These are phyloP conservation scores for Arthrobotrys iridis DNA, from an alignment of 2,329 filamentous ascomycete species.

Conservation along the genomic window DNA sequence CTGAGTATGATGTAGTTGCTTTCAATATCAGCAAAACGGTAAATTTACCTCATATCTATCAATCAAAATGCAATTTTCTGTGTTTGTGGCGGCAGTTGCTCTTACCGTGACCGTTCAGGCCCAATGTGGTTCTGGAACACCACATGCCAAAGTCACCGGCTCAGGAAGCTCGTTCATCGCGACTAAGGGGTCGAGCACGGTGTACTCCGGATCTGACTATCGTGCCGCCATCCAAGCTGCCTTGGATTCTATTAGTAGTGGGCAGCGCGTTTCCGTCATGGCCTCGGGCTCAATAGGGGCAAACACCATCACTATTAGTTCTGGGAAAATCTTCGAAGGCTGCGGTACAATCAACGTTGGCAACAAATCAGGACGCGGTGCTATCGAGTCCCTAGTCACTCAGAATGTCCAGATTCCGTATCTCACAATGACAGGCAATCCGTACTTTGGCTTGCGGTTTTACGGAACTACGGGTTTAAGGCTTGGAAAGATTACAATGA, in stretches of 20 bases:
- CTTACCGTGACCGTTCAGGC: no score
- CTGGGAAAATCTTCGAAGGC: slow-evolving; percentile 69
- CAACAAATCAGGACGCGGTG: slow-evolving; percentile 64
- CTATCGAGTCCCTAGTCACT: slow-evolving; percentile 67
- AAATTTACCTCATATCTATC: no score
- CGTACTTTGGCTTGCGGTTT: slow-evolving; percentile 70
- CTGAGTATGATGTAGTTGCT: no score
- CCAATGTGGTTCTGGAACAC: no score
- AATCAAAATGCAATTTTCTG: no score
- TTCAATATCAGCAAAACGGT: no score
- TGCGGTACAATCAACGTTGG: slow-evolving; percentile 68
- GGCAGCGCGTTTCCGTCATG: slow-evolving; percentile 67
- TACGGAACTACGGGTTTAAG: slow-evolving; percentile 65
- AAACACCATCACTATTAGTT: slow-evolving; percentile 66
- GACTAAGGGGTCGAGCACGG: slow-evolving; percentile 62
- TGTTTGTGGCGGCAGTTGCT: no score
- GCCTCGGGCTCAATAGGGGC: slow-evolving; percentile 69
- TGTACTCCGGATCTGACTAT: slow-evolving; percentile 69
- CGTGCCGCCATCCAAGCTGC: slow-evolving; percentile 68
- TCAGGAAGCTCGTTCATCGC: slow-evolving; percentile 64
- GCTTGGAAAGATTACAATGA: slow-evolving; percentile 68
- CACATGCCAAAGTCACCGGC: slow-evolving; percentile 62
- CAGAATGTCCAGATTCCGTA: slow-evolving; percentile 67
- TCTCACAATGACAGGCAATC: slow-evolving; percentile 68
- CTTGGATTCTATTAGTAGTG: slow-evolving; percentile 66